Conservation (phyloP, 1,284 basidiomycete genomes). For the Trametes pubescens region DNA sequence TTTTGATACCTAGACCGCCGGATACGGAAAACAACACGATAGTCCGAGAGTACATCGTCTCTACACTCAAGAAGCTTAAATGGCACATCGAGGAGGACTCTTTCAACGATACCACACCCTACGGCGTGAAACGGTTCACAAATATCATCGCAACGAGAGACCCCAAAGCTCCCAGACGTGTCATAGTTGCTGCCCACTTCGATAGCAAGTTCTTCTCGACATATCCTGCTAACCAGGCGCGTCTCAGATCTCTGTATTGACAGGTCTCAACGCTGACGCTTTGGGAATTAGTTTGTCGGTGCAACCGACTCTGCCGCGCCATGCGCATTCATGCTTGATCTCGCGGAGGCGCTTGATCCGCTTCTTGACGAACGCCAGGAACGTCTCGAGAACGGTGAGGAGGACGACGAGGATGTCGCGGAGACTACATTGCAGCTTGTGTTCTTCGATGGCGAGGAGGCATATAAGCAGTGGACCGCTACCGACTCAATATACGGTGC, state of each 20-base stretch:
- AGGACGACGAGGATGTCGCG: constrained; percentile 79
- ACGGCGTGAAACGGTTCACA: constrained; percentile 83
- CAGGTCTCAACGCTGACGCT: constrained; percentile 18
- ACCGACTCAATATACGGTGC: constrained; percentile 95
- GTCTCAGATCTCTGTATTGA: constrained; percentile 30
- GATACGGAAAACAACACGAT: constrained; percentile 81
- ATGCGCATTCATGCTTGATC: constrained; percentile 92
- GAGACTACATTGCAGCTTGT: constrained; percentile 93
- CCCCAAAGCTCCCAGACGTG: constrained; percentile 78
- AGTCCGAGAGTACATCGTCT: constrained; percentile 80
- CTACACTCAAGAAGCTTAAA: constrained; percentile 72
- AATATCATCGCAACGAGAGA: constrained; percentile 97
- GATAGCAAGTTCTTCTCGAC: constrained; percentile 92
- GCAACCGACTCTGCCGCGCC: constrained; percentile 98
- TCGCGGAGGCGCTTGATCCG: constrained; percentile 82
- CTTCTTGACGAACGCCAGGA: constrained; percentile 71
- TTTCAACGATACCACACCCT: constrained; percentile 85
- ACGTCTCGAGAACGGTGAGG: constrained; percentile 61
- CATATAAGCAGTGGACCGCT: constrained; percentile 90
- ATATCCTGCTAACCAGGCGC: constrained; percentile 77
- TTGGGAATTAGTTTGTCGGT: constrained; percentile 82
- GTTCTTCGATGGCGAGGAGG: constrained; percentile 99
- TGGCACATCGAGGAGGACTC: constrained; percentile 89
- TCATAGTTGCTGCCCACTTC: constrained; percentile 94
- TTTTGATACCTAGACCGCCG: constrained; percentile 82